Evolutionary conservation across 148 eudicot species (phyloP), one percentile per base, ranked within the genome.

Genomic region (Chenopodium berlandieri): DNA sequence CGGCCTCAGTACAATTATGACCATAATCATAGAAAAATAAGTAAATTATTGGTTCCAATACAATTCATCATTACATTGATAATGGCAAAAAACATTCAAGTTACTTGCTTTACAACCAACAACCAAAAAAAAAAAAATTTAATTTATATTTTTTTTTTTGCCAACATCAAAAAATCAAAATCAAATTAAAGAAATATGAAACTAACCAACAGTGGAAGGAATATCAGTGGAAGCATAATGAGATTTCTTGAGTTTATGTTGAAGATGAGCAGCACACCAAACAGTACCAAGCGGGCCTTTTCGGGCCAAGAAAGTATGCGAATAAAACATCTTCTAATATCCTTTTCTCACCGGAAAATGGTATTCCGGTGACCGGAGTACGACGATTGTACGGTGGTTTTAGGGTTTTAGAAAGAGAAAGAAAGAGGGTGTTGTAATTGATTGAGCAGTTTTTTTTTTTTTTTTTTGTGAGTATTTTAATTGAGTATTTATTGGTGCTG

Each of bases 251-350:
- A 95, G 96, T 60, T 75, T 91, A 83, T 90, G 88, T 77, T 95
- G 94, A 66, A 95, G 82, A 88, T 95, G 98, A 9, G 98, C 97
- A 47, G 91, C 89, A 54, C 83, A 81, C 89, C 89, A 89, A 3
- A 87, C 88, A 3, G 88, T 87, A 8, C 89, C 89, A 1, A 87
- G 75, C 0, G 89, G 89, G 40, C 86, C 86, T 44, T 87, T 85
- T 3, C 88, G 75, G 5, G 88, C 90, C 83, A 88, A 79, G 76
- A 84, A 88, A 0, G 87, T 86, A 4, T 88, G 90, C 2, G 90
- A 88, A 71, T 88, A 88, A 64, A 88, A 88, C 90, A 88, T 86
- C 48, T 17, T 78, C 23, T 60, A 62, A 11, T 73, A 11, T 7
- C 44, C 44, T 40, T 40, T 40, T 40, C 16, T 32, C 17, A 20